Conservation (phyloP, 495 filamentous ascomycete genomes). For the Pyrenula aspistea region DNA sequence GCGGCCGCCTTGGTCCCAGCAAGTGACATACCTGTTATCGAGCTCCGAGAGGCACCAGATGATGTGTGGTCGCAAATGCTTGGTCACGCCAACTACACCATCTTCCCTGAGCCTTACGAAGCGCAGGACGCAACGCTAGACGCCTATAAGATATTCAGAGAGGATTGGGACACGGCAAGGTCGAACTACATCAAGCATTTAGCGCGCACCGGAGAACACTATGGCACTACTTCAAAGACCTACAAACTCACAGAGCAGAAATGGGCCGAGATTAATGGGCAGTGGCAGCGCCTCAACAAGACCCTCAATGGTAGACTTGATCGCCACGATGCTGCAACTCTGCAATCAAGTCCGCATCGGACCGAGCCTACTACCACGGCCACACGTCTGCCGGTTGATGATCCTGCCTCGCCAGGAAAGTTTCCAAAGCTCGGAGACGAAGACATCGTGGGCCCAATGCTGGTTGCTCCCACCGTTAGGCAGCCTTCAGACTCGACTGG, state of each 20-base stretch:
- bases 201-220: conserved; percentile 75
- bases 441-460: conserved; percentile 91
- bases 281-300: conserved; percentile 43
- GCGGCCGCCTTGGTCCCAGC: conserved; percentile 33
- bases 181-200: conserved; percentile 76
- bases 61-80: conserved; percentile 76
- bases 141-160: conserved; percentile 53
- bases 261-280: conserved; percentile 63
- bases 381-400: conserved; percentile 44
- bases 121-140: conserved; percentile 47
- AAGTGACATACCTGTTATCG: conserved; percentile 43
- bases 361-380: conserved; percentile 33
- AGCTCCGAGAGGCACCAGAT: conserved; percentile 46
- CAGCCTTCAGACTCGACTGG: conserved; percentile 10
- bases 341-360: conserved; percentile 26
- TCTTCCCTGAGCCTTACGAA: conserved; percentile 68
- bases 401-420: conserved; percentile 40
- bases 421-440: conserved; percentile 80
- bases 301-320: conserved; percentile 13
- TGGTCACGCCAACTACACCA: conserved; percentile 87
- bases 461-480: conserved; percentile 17
- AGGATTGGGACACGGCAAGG: conserved; percentile 70
- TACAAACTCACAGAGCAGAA: conserved; percentile 74
- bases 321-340: conserved; percentile 22
- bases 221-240: conserved; percentile 70